These are phyloP conservation scores for Coemansia sp. DNA, from an alignment of 371 early-diverging fungal genomes.

Conservation along the genomic window DNA sequence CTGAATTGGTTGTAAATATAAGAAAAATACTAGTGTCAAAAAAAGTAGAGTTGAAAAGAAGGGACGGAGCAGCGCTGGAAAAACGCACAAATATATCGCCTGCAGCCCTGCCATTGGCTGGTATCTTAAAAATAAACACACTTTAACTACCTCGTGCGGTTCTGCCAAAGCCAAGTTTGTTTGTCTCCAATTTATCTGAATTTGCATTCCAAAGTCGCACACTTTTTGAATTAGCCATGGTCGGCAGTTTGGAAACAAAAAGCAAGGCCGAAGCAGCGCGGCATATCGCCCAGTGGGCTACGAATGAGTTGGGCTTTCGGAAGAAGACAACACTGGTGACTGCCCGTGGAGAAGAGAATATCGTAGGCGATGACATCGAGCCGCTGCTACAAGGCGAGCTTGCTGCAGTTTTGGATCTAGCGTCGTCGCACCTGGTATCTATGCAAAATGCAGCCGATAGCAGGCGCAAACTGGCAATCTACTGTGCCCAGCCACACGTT, in stretches of 20 bases:
- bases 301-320: constrained; percentile 50
- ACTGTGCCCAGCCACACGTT: constrained; percentile 14
- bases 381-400: constrained; percentile 45
- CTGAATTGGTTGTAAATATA: neutral
- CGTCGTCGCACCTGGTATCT: constrained; percentile 35
- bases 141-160: neutral
- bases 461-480: constrained; percentile 23
- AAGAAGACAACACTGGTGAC: constrained; percentile 38
- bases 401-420: constrained; percentile 22
- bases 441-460: constrained; percentile 17
- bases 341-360: constrained; percentile 46
- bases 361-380: constrained; percentile 36
- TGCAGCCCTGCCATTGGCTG: constrained; percentile 1
- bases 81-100: neutral
- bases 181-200: neutral
- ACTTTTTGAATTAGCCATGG: constrained; percentile 15
- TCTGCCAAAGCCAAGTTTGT: neutral
- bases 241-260: neutral
- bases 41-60: neutral
- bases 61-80: neutral
- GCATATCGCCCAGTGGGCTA: constrained; percentile 47
- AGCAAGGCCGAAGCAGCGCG: constrained; percentile 33
- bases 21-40: neutral
- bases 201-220: neutral
- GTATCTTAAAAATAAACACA: neutral